Evolutionary conservation across 2,329 filamentous ascomycete genomes (phyloP).

Genomic region (Exophiala calicioides): DNA sequence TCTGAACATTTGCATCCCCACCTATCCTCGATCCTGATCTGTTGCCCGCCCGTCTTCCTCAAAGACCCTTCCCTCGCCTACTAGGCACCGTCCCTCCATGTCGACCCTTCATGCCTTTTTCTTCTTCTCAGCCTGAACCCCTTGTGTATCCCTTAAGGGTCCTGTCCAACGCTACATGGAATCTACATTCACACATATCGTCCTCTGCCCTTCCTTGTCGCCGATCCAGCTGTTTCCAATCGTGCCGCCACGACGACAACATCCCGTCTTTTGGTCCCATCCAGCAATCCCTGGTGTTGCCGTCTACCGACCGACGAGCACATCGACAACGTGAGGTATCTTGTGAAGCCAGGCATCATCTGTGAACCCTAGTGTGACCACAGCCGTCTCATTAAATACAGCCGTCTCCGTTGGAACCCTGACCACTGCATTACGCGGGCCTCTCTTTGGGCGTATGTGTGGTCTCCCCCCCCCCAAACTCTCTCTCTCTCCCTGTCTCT

Average conservation of each 20-base stretch:
- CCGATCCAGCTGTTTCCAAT: too few species aligned
- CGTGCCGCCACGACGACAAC: not conserved
- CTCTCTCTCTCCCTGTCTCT: too few species aligned
- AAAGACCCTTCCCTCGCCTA: conserved; percentile 20
- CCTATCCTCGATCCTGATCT: conserved; percentile 16
- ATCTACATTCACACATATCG: not conserved
- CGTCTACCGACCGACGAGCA: too few species aligned
- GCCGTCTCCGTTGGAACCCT: not conserved
- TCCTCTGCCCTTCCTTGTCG: conserved; percentile 1
- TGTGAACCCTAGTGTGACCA: not conserved
- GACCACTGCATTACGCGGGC: conserved; percentile 1
- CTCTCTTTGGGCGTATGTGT: conserved; percentile 17
- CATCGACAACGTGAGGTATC: too few species aligned
- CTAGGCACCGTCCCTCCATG: conserved; percentile 5
- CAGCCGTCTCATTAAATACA: not conserved
- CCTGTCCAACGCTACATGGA: not conserved
- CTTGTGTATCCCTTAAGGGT: conserved; percentile 12
- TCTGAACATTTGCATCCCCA: conserved; percentile 27
- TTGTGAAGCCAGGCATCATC: too few species aligned
- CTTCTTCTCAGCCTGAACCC: conserved; percentile 5
- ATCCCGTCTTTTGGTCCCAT: not conserved
- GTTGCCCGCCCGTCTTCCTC: conserved; percentile 7
- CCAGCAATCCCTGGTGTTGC: too few species aligned
- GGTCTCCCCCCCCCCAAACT: not conserved
- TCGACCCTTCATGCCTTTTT: conserved; percentile 4